Evolutionary conservation across 352 stramenopile species (phyloP), one percentile per base, ranked within the genome.

Genomic region (Globisporangium recalcitrans): DNA sequence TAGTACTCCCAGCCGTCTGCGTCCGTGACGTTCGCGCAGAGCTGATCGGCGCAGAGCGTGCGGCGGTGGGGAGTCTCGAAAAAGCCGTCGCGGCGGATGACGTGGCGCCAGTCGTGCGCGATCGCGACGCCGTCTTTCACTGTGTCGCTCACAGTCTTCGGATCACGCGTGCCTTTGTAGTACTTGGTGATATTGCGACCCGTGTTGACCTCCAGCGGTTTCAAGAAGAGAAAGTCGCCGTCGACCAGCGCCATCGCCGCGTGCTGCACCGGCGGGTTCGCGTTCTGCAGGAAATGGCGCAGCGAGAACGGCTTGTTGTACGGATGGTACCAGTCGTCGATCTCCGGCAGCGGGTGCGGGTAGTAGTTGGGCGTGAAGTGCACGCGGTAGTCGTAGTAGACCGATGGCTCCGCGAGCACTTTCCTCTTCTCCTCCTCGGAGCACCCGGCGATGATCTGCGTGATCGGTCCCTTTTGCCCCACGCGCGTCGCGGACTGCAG

Each of bases 81-180:
- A 34, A 80, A 83, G 72, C 72, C 81, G 2, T 69, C 75, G 16
- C 52, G 62, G 22, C 69, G 65, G 36, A 85, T 70, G 53, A 74
- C 77, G 42, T 74, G 70, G 34, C 58, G 65, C 75, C 71, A 82
- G 61, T 82, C 73, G 51, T 82, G 74, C 1, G 74, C 77, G 22
- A 86, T 60, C 13, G 74, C 74, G 2, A 75, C 32, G 34, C 77
- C 74, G 36, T 84, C 69, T 2, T 58, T 52, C 5, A 84, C 77
- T 3, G 64, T 73, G 57, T 86, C 77, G 16, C 65, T 73, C n/a
- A 82, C 71, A 0, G 24, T 69, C 9, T 38, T 4, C 19, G 68
- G 40, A 9, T 82, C 62, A 48, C 73, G 69, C 22, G 22, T 65
- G 32, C 63, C 68, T 11, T 61, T 48, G 52, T 79, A 82, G 64